phyloP scores from a whole-genome alignment of 2,329 filamentous ascomycete species.

The Lachnellula hyalina region DNA sequence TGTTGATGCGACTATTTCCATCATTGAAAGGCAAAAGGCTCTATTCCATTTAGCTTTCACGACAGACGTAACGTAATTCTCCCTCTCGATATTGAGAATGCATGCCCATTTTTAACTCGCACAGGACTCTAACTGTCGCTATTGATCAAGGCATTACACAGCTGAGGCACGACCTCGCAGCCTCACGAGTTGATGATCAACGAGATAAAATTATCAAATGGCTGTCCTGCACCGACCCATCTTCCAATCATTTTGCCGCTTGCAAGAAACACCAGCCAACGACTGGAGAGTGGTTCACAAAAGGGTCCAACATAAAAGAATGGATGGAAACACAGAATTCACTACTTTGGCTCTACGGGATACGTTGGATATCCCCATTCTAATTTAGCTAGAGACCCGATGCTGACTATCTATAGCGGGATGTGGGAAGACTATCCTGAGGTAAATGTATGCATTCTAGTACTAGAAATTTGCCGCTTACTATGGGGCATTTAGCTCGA shows the following conservation, averaged over 20 bases:
- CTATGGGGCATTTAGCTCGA: conserved; percentile 30
- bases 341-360: conserved; percentile 36
- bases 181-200: background rate
- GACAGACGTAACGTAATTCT: conserved; percentile 2
- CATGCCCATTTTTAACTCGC: background rate
- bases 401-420: conserved; percentile 27
- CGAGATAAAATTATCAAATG: conserved; percentile 19
- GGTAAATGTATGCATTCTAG: conserved; percentile 13
- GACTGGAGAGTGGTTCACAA: conserved; percentile 35
- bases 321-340: conserved; percentile 32
- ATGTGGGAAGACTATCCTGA: conserved; percentile 39
- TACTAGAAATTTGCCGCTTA: background rate
- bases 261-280: conserved; percentile 27
- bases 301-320: conserved; percentile 21
- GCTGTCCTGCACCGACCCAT: conserved; percentile 34
- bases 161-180: conserved; percentile 1
- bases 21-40: conserved; percentile 6
- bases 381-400: background rate
- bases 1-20: background rate
- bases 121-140: background rate
- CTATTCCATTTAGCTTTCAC: conserved; percentile 3
- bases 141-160: conserved; percentile 1
- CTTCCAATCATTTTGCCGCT: conserved; percentile 32
- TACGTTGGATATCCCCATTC: conserved; percentile 14
- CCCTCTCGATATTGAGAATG: background rate